phyloP scores from a whole-genome alignment of 108 stramenopile genomes.

The Pseudonitzschia multistriata region DNA sequence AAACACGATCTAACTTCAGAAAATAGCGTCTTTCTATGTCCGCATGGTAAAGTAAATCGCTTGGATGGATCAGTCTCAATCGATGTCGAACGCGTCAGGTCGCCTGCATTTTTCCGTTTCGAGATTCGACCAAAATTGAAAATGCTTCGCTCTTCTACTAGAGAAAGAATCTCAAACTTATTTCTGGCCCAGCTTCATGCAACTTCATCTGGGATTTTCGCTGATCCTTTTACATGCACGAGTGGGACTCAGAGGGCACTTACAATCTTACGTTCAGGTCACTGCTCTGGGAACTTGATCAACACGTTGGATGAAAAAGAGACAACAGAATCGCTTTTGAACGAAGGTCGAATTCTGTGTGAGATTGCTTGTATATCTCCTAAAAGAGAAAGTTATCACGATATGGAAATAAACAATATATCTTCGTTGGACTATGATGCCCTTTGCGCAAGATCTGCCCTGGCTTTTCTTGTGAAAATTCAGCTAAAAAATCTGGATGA shows the following conservation, averaged over 20 bases:
- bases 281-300: not conserved
- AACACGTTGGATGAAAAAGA: not conserved
- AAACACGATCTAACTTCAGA: not conserved
- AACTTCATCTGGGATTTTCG: conserved; percentile 1
- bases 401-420: not conserved
- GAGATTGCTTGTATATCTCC: not conserved
- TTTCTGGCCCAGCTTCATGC: conserved; percentile 5
- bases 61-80: not conserved
- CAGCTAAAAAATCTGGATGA: not conserved
- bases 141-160: not conserved
- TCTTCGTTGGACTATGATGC: not conserved
- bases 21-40: conserved; percentile 1
- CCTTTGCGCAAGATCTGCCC: not conserved
- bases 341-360: not conserved
- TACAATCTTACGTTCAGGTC: conserved; percentile 3
- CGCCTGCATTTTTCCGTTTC: conserved; percentile 2
- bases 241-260: not conserved
- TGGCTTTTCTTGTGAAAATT: not conserved
- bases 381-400: not conserved
- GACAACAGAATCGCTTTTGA: not conserved
- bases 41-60: not conserved
- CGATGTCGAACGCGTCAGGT: not conserved
- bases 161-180: not conserved
- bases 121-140: not conserved
- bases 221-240: conserved; percentile 4